Percentiles rank a stretch among this genome's conserved stretches.
These are phyloP conservation scores for Bacterosira constricta DNA, from an alignment of 108 stramenopile genomes.

Conservation along the genomic window DNA sequence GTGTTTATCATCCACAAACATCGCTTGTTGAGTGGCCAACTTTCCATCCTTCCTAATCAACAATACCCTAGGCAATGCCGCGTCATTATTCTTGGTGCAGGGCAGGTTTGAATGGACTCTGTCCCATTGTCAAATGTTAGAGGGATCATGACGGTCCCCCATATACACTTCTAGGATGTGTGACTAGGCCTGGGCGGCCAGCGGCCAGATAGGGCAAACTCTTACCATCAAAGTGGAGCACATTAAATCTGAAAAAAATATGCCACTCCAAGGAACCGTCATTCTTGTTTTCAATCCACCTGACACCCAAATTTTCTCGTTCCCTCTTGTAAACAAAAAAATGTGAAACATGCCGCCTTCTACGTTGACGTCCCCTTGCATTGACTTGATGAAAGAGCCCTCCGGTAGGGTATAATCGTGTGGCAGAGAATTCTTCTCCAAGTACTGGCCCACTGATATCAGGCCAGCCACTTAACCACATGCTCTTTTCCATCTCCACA, in stretches of 20 bases:
- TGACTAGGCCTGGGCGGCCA: slow-evolving; percentile 9
- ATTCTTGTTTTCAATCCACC: background rate
- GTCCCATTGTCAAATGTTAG: background rate
- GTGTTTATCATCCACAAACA: slow-evolving; percentile 41
- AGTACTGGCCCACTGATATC: slow-evolving; percentile 1
- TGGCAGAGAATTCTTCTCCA: background rate
- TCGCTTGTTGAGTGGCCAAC: slow-evolving; percentile 21
- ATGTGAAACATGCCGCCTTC: background rate
- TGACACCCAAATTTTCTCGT: too few species aligned
- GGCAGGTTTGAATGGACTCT: slow-evolving; percentile 5
- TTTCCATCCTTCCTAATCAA: slow-evolving; percentile 31
- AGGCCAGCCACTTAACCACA: slow-evolving; percentile 16
- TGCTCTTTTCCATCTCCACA: slow-evolving; percentile 7
- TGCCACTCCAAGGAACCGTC: background rate
- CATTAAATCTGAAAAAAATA: background rate
- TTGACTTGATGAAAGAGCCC: background rate
- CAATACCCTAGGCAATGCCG: slow-evolving; percentile 37
- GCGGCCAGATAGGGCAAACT: slow-evolving; percentile 21
- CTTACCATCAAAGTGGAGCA: slow-evolving; percentile 15
- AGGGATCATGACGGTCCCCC: background rate
- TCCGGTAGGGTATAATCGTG: background rate
- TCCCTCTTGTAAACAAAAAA: background rate
- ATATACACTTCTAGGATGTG: slow-evolving; percentile 11
- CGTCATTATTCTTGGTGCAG: slow-evolving; percentile 27
- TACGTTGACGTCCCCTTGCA: too few species aligned